phyloP scores from a whole-genome alignment of 192 early-diverging fungal genomes.

The Dissophora ornata region DNA sequence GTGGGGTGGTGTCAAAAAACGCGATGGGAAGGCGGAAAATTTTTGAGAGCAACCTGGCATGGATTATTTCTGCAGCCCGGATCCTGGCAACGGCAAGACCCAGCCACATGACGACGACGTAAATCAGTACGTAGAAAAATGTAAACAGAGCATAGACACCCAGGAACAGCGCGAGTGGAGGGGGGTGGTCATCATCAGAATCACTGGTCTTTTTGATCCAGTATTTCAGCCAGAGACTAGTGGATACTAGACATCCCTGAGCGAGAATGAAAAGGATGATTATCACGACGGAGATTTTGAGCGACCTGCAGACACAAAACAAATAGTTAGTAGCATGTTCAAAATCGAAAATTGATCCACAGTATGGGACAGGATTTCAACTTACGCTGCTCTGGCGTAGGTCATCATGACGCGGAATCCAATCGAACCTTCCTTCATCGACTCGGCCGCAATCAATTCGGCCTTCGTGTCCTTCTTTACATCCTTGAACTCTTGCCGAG shows the following conservation, averaged over 20 bases:
- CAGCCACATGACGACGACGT: constrained; percentile 32
- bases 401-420: constrained; percentile 33
- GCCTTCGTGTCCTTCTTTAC: constrained; percentile 51
- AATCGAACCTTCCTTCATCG: constrained; percentile 15
- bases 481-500: not conserved
- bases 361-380: not conserved
- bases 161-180: constrained; percentile 12
- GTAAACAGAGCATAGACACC: constrained; percentile 23
- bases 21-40: constrained; percentile 69
- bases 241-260: constrained; percentile 57
- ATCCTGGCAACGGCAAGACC: constrained; percentile 50
- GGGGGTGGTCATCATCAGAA: constrained; percentile 44
- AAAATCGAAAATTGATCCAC: constrained; percentile 30
- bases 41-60: constrained; percentile 69
- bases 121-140: constrained; percentile 28
- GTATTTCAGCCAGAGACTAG: constrained; percentile 71
- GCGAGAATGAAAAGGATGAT: constrained; percentile 57
- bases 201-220: constrained; percentile 60
- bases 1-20: constrained; percentile 74
- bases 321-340: constrained; percentile 23
- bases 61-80: constrained; percentile 68
- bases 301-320: not conserved
- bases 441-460: constrained; percentile 20
- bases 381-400: constrained; percentile 36
- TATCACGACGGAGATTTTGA: constrained; percentile 58